Evolutionary conservation across 768 basidiomycete species (phyloP), one percentile per base, ranked within the genome.

Genomic region (Lentinula guzmanii): DNA sequence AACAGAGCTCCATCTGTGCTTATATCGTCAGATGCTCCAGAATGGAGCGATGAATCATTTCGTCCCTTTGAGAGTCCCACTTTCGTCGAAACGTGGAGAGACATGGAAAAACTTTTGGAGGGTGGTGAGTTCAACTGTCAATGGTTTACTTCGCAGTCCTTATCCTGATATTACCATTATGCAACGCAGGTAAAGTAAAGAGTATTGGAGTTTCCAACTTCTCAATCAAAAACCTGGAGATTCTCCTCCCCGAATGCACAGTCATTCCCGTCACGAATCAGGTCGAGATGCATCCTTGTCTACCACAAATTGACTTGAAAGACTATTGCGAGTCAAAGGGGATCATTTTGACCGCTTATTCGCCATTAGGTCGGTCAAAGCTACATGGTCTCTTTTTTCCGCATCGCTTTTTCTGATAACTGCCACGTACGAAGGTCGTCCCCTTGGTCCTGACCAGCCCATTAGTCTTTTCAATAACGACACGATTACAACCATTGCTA

Each of bases 181-280:
- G 61, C 63, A 63, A 16, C 33, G 7, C 66, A 68, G 77, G 77
- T 39, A 80, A 78, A 70, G 77, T 77, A 28, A 79, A 75, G 65
- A 67, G 70, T 3, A 79, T 82, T 60, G 84, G 84, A 8, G 82
- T 87, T n/a, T 82, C 81, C 41, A 86, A 86, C 69, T 84, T 84
- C 65, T 80, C 79, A 10, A 74, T 82, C 60, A 79, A 79, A 66
- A 79, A 74, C 2, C 66, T 75, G 11, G 66, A 58, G 4, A 57
- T 74, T 41, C 73, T 86, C 6, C 69, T 82, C 34, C 71, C 78
- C 41, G 74, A 77, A 21, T 78, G 76, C 62, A 79, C 71, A 21
- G 66, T 85, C 54, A 66, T 79, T 8, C 83, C 85, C 3, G 82
- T 77, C 5, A 75, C 77, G 13, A 86, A 89, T 68, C 83, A 86